These are phyloP conservation scores for Hippophae tibetana DNA, from an alignment of 306 rosid species.

Conservation along the genomic window DNA sequence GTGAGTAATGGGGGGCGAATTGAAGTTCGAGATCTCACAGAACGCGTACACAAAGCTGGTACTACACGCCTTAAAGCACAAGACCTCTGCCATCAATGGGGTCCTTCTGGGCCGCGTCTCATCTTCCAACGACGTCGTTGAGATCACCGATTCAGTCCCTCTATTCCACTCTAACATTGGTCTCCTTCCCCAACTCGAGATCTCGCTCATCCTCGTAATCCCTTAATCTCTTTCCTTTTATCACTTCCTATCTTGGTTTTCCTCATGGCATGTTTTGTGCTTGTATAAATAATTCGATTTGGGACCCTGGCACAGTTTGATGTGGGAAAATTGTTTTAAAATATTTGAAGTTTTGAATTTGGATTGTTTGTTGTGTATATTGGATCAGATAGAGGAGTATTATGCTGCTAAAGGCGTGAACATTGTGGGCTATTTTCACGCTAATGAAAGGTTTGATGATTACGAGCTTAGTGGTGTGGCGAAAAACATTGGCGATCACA, in stretches of 20 bases:
- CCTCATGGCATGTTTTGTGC: not conserved
- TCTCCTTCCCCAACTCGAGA: conserved; percentile 93
- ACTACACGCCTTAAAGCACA: conserved; percentile 78
- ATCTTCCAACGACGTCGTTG: conserved; percentile 48
- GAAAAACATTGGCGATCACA: conserved; percentile 80
- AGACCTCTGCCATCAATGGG: conserved; percentile 78
- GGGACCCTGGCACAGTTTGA: not conserved
- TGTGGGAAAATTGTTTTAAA: not conserved
- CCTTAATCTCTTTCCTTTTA: not conserved
- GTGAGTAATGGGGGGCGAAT: conserved; percentile 10
- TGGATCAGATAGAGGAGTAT: conserved; percentile 68
- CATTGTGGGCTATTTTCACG: conserved; percentile 87
- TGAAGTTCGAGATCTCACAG: conserved; percentile 47
- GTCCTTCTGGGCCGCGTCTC: conserved; percentile 77
- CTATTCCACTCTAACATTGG: conserved; percentile 83
- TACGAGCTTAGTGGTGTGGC: conserved; percentile 65
- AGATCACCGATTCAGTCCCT: conserved; percentile 82
- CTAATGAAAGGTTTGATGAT: conserved; percentile 91
- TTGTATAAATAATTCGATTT: not conserved
- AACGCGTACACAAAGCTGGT: conserved; percentile 77
- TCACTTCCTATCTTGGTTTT: not conserved
- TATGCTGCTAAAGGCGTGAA: conserved; percentile 59
- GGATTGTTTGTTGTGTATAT: conserved; percentile 8
- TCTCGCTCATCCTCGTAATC: conserved; percentile 77
- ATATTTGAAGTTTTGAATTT: not conserved